These are phyloP conservation scores for Magnusiomyces clavatus DNA, from an alignment of 1,139 yeast species.

Conservation along the genomic window DNA sequence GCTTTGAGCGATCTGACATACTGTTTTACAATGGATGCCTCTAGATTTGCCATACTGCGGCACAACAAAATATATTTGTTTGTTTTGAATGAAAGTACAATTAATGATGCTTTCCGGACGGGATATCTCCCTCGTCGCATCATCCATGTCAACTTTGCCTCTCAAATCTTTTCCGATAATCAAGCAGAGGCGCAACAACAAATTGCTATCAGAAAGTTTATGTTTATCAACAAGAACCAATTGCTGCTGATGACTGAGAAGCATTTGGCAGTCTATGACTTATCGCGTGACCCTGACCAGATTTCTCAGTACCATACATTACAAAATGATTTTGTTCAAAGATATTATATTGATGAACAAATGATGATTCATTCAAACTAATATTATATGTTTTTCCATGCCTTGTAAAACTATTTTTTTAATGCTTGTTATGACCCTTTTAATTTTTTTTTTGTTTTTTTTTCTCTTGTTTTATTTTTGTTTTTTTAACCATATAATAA, in stretches of 20 bases:
- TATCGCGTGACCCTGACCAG: background rate
- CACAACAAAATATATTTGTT: constrained; percentile 5
- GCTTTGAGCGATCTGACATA: constrained; percentile 5
- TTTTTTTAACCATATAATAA: too few species aligned
- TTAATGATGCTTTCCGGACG: constrained; percentile 9
- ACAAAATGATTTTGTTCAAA: too few species aligned
- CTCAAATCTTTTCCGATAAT: background rate
- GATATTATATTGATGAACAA: too few species aligned
- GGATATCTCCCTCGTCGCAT: constrained; percentile 8
- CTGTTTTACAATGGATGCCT: constrained; percentile 10
- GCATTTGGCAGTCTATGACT: background rate
- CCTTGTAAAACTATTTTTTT: too few species aligned
- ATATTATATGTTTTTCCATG: too few species aligned
- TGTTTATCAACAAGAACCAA: background rate
- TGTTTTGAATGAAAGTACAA: constrained; percentile 8
- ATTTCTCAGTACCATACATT: too few species aligned
- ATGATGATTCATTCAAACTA: too few species aligned
- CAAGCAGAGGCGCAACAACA: background rate
- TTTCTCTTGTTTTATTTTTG: too few species aligned
- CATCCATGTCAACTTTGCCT: constrained; percentile 2
- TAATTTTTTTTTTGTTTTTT: too few species aligned
- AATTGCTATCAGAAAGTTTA: background rate
- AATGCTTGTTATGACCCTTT: too few species aligned
- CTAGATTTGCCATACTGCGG: constrained; percentile 12
- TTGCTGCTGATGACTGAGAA: background rate